Conservation (phyloP, 106 monocot genomes). For the Allium sativum region DNA sequence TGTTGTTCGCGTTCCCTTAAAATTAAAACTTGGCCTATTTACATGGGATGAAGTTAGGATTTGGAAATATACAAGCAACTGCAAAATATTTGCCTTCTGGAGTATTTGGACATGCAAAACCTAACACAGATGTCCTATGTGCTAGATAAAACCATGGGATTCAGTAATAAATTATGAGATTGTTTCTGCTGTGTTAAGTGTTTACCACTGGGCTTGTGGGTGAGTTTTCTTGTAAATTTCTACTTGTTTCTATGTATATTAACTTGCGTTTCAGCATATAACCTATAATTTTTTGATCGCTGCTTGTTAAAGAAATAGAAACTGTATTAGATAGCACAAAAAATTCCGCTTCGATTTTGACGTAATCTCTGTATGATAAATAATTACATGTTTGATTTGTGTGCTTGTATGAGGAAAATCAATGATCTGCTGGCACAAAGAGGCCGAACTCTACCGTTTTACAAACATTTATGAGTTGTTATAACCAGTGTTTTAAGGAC, state of each 20-base stretch:
- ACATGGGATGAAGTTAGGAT: constrained; percentile 28
- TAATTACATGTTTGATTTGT: too few relatives aligned
- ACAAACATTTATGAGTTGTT: too few relatives aligned
- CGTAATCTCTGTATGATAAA: too few relatives aligned
- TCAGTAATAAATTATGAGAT: constrained; percentile 42
- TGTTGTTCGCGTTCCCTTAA: background rate
- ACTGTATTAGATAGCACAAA: too few relatives aligned
- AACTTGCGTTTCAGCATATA: background rate
- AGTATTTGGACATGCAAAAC: constrained; percentile 19
- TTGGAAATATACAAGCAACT: constrained; percentile 67
- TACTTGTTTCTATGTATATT: background rate
- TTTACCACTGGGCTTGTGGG: constrained; percentile 90
- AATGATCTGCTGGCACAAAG: too few relatives aligned
- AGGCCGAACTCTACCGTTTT: too few relatives aligned
- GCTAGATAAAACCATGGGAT: constrained; percentile 37
- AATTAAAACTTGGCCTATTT: background rate
- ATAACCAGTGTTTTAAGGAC: too few relatives aligned
- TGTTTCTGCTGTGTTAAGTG: constrained; percentile 65
- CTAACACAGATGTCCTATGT: constrained; percentile 15
- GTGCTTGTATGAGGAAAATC: too few relatives aligned
- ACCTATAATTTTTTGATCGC: background rate
- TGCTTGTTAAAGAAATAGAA: too few relatives aligned
- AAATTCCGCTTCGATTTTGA: too few relatives aligned
- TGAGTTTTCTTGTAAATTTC: constrained; percentile 16
- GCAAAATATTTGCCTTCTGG: constrained; percentile 40